A percentile compares a stretch with the other conserved stretches of the same genome.
These are phyloP conservation scores for Euphrasia arctica DNA, from an alignment of 305 asterid species.

Conservation along the genomic window DNA sequence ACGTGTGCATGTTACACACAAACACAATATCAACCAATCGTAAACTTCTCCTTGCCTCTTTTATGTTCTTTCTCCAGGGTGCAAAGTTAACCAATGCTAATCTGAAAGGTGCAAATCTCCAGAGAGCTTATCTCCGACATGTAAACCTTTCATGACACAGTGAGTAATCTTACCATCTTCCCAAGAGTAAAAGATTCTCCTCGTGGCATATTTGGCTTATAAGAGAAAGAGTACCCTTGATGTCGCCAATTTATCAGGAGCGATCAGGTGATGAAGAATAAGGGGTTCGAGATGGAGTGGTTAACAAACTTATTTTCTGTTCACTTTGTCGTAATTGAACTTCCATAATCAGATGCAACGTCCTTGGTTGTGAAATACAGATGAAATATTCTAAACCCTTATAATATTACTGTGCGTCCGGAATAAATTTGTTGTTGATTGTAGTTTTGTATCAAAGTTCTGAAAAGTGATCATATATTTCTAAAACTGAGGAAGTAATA, in stretches of 20 bases:
- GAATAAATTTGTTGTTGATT: too few species aligned
- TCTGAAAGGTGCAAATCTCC: conserved; percentile 91
- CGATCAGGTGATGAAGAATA: conserved; percentile 52
- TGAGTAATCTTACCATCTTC: conserved; percentile 31
- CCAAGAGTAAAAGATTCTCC: not conserved
- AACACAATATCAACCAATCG: not conserved
- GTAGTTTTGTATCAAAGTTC: too few species aligned
- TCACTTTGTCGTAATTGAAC: conserved; percentile 22
- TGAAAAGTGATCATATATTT: too few species aligned
- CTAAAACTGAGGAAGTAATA: too few species aligned
- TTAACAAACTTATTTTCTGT: conserved; percentile 13
- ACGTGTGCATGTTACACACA: not conserved
- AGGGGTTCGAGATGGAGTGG: conserved; percentile 14
- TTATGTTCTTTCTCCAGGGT: conserved; percentile 47
- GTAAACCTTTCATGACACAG: conserved; percentile 83
- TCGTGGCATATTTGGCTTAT: conserved; percentile 6
- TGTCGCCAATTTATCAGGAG: conserved; percentile 80
- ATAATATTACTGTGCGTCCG: too few species aligned
- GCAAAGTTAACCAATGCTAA: conserved; percentile 82
- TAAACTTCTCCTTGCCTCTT: not conserved
- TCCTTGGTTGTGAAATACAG: too few species aligned
- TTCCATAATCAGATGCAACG: conserved; percentile 6
- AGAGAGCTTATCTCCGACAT: conserved; percentile 84
- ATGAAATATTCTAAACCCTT: too few species aligned
- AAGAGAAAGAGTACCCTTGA: conserved; percentile 10